Evolutionary conservation across 2,329 filamentous ascomycete species (phyloP).

Genomic region (Chaetomium strumarium): DNA sequence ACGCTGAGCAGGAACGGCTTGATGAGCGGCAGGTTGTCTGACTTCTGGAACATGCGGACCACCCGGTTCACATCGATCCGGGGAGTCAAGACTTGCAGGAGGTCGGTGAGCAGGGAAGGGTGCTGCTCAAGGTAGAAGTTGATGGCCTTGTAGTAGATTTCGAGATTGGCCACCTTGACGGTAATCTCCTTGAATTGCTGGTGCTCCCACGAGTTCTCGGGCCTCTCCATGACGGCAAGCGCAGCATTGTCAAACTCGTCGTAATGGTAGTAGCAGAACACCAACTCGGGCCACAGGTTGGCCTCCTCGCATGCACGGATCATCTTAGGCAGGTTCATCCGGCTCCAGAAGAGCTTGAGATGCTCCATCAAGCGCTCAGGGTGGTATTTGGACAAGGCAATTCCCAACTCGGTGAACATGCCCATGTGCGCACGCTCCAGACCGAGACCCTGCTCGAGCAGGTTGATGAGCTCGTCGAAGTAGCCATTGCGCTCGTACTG

Average conservation of each 20-base stretch:
- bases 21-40: constrained; percentile 94
- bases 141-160: constrained; percentile 96
- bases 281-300: constrained; percentile 92
- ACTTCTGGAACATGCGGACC: constrained; percentile 98
- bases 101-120: constrained; percentile 88
- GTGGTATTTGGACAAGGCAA: constrained; percentile 89
- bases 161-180: constrained; percentile 94
- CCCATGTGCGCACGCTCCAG: constrained; percentile 92
- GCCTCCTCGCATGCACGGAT: constrained; percentile 90
- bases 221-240: constrained; percentile 94
- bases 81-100: constrained; percentile 84
- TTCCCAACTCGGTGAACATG: constrained; percentile 90
- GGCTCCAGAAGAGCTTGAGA: constrained; percentile 95
- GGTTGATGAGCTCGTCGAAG: constrained; percentile 93
- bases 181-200: constrained; percentile 99
- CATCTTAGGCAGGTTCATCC: constrained; percentile 97
- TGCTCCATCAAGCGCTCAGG: constrained; percentile 97
- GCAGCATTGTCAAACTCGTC: constrained; percentile 98
- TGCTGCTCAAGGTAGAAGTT: constrained; percentile 98
- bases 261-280: constrained; percentile 97
- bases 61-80: constrained; percentile 97
- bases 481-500: constrained; percentile 97
- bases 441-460: constrained; percentile 91
- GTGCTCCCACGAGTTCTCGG: constrained; percentile 97
- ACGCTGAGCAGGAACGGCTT: constrained; percentile 98